phyloP scores from a whole-genome alignment of 305 asterid genomes.

The Coffea humblotiana region DNA sequence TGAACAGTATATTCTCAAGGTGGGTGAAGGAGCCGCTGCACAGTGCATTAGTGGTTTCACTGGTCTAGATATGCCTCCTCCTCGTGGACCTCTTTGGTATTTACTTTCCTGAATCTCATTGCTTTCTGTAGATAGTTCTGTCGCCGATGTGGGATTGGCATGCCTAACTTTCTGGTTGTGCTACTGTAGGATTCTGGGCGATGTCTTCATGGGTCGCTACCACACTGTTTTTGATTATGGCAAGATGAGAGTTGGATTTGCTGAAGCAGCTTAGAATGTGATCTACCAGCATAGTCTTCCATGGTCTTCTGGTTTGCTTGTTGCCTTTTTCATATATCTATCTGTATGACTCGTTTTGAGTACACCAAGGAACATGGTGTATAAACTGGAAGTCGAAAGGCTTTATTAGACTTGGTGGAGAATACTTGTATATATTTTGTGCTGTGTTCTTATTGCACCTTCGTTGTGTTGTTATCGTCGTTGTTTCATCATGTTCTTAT shows the following conservation, averaged over 20 bases:
- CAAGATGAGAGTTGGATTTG: constrained; percentile 74
- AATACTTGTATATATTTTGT: constrained; percentile 6
- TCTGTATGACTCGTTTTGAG: background rate
- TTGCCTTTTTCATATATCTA: background rate
- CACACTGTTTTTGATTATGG: constrained; percentile 88
- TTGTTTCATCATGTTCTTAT: background rate
- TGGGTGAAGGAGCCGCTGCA: constrained; percentile 60
- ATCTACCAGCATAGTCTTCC: background rate
- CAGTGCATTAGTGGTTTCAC: constrained; percentile 92
- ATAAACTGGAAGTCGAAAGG: background rate
- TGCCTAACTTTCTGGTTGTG: background rate
- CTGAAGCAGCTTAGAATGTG: constrained; percentile 69
- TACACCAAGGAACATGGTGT: background rate
- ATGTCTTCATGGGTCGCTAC: constrained; percentile 93
- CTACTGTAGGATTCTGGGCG: constrained; percentile 81
- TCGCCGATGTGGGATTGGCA: background rate
- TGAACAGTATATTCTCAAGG: constrained; percentile 72
- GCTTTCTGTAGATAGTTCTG: background rate
- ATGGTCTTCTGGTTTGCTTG: background rate
- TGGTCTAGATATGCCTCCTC: constrained; percentile 80
- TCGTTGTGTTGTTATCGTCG: background rate
- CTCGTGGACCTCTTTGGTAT: constrained; percentile 94
- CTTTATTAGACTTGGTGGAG: background rate
- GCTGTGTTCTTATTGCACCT: background rate
- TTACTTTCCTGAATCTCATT: background rate